Conservation (phyloP, 2,329 filamentous ascomycete genomes). For the Coleophoma eucalyptorum region DNA sequence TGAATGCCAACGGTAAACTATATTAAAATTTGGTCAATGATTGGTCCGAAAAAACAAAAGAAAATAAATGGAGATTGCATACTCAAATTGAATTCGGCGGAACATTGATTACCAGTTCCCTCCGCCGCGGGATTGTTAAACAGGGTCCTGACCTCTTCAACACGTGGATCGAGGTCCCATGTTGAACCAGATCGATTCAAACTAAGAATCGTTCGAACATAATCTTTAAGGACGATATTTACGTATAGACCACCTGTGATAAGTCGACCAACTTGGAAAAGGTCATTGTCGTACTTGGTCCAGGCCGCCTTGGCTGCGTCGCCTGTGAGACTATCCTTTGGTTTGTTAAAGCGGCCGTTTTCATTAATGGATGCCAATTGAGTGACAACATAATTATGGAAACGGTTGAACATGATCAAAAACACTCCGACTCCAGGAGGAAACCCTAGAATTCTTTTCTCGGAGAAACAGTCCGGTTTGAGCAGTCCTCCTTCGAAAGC, state of each 20-base stretch:
- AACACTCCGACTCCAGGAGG: constrained; percentile 70
- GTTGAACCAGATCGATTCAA: constrained; percentile 23
- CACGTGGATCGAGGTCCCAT: constrained; percentile 72
- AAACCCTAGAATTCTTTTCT: constrained; percentile 65
- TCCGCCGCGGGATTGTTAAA: constrained; percentile 54
- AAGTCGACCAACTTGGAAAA: constrained; percentile 77
- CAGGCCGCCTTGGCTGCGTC: constrained; percentile 50
- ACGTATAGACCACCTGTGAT: constrained; percentile 73
- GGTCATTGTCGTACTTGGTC: constrained; percentile 70
- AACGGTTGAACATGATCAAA: constrained; percentile 70
- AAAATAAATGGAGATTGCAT: neutral
- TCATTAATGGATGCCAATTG: constrained; percentile 87
- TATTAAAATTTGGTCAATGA: constrained; percentile 2
- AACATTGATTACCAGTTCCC: constrained; percentile 78
- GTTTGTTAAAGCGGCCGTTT: constrained; percentile 69
- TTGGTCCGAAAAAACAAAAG: neutral
- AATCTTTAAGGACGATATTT: constrained; percentile 75
- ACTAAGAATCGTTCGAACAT: constrained; percentile 61
- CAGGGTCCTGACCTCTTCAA: constrained; percentile 52
- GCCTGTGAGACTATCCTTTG: constrained; percentile 33
- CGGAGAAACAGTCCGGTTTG: constrained; percentile 70
- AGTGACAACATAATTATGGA: constrained; percentile 78
- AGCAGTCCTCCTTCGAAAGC: constrained; percentile 68
- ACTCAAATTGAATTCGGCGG: constrained; percentile 81
- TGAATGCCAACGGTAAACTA: constrained; percentile 79